Percentiles rank a stretch among this genome's conserved stretches.
Evolutionary conservation across 1,284 basidiomycete genomes (phyloP).

Genomic region (Paramarasmius palmivorus): DNA sequence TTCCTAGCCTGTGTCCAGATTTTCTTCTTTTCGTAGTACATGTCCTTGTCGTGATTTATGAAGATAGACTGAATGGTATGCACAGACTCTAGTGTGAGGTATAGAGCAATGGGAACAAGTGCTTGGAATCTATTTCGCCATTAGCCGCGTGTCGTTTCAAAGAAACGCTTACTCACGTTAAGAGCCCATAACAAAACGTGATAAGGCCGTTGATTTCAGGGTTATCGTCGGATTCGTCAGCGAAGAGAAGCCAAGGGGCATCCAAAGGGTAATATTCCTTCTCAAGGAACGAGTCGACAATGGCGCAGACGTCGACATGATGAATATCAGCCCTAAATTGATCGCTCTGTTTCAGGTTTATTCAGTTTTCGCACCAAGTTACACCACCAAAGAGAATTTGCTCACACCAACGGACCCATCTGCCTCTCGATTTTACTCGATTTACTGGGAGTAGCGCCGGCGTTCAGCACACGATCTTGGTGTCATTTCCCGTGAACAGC

Average conservation of each 20-base stretch:
- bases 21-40: conserved; percentile 79
- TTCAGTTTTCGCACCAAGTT: not conserved
- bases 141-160: conserved; percentile 1
- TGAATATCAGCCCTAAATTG: conserved; percentile 80
- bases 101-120: conserved; percentile 95
- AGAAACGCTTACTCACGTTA: conserved; percentile 64
- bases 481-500: conserved; percentile 88
- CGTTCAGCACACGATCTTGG: conserved; percentile 95
- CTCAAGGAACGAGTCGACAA: conserved; percentile 84
- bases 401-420: conserved; percentile 96
- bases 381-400: conserved; percentile 17
- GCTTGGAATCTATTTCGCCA: conserved; percentile 68
- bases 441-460: conserved; percentile 92
- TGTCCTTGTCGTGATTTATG: conserved; percentile 93
- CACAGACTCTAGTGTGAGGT: conserved; percentile 94
- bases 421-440: conserved; percentile 90
- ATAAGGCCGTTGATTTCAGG: conserved; percentile 90
- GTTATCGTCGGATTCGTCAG: conserved; percentile 75
- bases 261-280: conserved; percentile 63
- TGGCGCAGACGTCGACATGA: conserved; percentile 87
- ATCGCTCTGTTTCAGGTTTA: conserved; percentile 44
- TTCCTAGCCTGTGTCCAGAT: conserved; percentile 83
- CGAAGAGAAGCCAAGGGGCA: conserved; percentile 84
- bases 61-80: conserved; percentile 85
- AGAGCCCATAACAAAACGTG: conserved; percentile 88